These are phyloP conservation scores for Meyerozyma guilliermondii DNA, from an alignment of 1,139 yeast genomes.

Conservation along the genomic window DNA sequence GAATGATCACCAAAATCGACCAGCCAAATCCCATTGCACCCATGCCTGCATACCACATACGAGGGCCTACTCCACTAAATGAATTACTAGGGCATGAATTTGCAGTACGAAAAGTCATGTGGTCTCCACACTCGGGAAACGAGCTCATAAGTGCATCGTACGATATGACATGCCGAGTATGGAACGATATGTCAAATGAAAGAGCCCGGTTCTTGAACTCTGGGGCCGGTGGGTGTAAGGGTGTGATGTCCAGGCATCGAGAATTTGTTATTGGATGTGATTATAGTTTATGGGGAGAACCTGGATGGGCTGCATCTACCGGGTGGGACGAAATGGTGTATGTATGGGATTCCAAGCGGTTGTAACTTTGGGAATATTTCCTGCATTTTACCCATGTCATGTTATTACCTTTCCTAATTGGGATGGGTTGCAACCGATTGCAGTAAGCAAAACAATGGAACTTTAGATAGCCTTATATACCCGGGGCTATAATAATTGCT, in stretches of 20 bases:
- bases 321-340: conserved; percentile 97
- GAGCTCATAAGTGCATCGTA: conserved; percentile 74
- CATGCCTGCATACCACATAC: conserved; percentile 39
- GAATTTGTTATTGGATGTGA: conserved; percentile 96
- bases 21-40: conserved; percentile 32
- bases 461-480: neutral
- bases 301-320: conserved; percentile 91
- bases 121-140: conserved; percentile 86
- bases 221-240: conserved; percentile 33
- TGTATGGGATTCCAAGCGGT: conserved; percentile 71
- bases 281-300: conserved; percentile 94
- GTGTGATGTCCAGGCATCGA: conserved; percentile 64
- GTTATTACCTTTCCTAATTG: conserved; percentile 1
- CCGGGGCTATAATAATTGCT: neutral
- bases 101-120: conserved; percentile 74
- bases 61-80: conserved; percentile 68
- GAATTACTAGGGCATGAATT: conserved; percentile 85
- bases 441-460: conserved; percentile 1
- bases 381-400: neutral
- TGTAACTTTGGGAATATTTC: conserved; percentile 7
- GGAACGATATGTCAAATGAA: conserved; percentile 68
- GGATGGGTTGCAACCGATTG: conserved; percentile 3
- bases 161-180: conserved; percentile 87
- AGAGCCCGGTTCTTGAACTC: conserved; percentile 41
- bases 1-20: conserved; percentile 53